These are phyloP conservation scores for Chimonanthus salicifolius DNA, from an alignment of 164 flowering plant genomes.

Conservation along the genomic window DNA sequence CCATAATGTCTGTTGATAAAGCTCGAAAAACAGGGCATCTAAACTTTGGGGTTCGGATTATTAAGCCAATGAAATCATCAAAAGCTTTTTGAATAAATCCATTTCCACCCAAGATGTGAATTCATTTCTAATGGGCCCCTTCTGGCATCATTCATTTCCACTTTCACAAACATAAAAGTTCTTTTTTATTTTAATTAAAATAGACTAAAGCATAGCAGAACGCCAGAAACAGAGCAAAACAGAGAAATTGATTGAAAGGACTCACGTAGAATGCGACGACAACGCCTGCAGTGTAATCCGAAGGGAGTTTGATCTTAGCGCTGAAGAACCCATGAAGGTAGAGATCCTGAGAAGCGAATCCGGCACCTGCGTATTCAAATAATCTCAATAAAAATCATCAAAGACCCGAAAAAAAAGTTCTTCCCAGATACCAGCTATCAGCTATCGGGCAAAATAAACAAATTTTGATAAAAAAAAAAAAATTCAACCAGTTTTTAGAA, in stretches of 20 bases:
- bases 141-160: no score
- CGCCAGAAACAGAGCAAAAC: neutral
- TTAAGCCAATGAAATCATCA: no score
- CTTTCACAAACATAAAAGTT: no score
- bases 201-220: neutral
- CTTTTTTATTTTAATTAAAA: neutral
- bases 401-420: neutral
- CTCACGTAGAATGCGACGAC: slow-evolving; percentile 95
- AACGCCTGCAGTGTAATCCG: slow-evolving; percentile 92
- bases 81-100: no score
- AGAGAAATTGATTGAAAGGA: neutral
- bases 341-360: slow-evolving; percentile 76
- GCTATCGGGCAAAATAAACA: neutral
- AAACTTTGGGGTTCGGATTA: no score
- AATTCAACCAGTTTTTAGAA: neutral
- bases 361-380: slow-evolving; percentile 54
- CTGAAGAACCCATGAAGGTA: slow-evolving; percentile 89
- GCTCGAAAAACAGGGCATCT: no score
- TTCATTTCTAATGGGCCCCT: no score
- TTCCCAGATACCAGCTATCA: neutral
- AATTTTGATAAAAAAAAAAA: neutral
- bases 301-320: slow-evolving; percentile 83
- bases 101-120: no score
- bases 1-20: no score
- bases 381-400: neutral